Base-by-base conservation (phyloP, 1,284 basidiomycete genomes). In the Trichosporon faecale region DNA sequence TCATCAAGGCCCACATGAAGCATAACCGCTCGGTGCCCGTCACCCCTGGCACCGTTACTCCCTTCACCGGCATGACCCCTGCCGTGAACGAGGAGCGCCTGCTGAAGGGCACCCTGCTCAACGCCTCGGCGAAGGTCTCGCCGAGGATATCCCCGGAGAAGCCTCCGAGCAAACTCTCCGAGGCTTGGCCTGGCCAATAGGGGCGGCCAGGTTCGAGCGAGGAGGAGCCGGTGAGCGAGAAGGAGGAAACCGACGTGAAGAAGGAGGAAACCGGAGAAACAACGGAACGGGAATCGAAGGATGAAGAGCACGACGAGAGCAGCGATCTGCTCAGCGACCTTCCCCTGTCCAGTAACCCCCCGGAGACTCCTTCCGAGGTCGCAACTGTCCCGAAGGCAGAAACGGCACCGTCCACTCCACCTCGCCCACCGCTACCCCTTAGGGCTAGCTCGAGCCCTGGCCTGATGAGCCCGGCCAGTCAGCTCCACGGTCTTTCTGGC, bases 1-100 rank as follows among this genome's bases (percentile, higher is more conserved):
- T 96, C 72, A 92, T 96, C 79, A 88, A 90, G 64, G 94, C 94
- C 29, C 93, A 96, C 81, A 88, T 96, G 85, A 81, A 82, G 74
- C 83, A 82, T 70, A 83, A 84, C 69, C 75, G 82, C 73, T 78
- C 76, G 16, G 79, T 79, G 63, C 80, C 81, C 21, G 81, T 74
- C 18, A 83, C 82, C 0, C 82, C 82, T 9, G 82, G 79, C 1
- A 76, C 76, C 7, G 76, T 77, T 21, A 83, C 81, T 12, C 81
- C 81, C 7, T 74, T 73, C 27, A 60, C 70, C 11, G 73, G 64
- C 16, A 75, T 75, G 46, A 77, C 80, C 71, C 80, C 78, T 12
- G 78, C 78, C 4, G 57, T 80, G 64, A 75, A 74, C 57, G 75
- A 78, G 71, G 71, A 74, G 70, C 71, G 68, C 66, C 69, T 74